A percentile compares a stretch with the other conserved stretches of the same genome.
These are phyloP conservation scores for Aaosphaeria pasadenensis DNA, from an alignment of 2,329 filamentous ascomycete species.

Conservation along the genomic window DNA sequence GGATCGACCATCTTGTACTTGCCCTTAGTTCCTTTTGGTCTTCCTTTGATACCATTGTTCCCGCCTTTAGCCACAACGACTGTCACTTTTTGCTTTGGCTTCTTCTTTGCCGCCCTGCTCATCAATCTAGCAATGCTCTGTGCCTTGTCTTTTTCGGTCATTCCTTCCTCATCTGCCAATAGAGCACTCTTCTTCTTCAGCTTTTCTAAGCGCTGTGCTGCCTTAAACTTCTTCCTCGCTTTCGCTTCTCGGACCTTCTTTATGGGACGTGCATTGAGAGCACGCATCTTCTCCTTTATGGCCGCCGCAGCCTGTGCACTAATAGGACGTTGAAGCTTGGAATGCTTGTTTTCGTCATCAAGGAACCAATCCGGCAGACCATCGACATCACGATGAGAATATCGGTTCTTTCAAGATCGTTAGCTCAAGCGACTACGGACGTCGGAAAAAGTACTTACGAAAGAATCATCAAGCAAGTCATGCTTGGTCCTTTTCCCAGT, in stretches of 20 bases:
- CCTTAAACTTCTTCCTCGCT: slow-evolving; percentile 95
- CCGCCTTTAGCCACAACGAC: slow-evolving; percentile 83
- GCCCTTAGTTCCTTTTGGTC: slow-evolving; percentile 89
- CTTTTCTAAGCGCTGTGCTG: slow-evolving; percentile 87
- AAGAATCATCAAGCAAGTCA: slow-evolving; percentile 84
- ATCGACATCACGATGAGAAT: slow-evolving; percentile 84
- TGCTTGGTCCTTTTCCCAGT: slow-evolving; percentile 76
- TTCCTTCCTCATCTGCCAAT: slow-evolving; percentile 80
- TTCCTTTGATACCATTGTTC: slow-evolving; percentile 81
- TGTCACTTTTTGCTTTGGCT: slow-evolving; percentile 77
- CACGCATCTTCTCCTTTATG: slow-evolving; percentile 91
- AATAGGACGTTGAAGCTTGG: slow-evolving; percentile 82
- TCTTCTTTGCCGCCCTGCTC: slow-evolving; percentile 78
- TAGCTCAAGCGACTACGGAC: no score
- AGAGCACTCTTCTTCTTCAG: slow-evolving; percentile 95
- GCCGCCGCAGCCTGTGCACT: slow-evolving; percentile 84
- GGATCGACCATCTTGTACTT: slow-evolving; percentile 97
- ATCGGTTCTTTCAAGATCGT: slow-evolving; percentile 60
- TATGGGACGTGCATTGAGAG: slow-evolving; percentile 92
- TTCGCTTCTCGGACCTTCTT: slow-evolving; percentile 98
- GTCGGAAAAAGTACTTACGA: slow-evolving; percentile 36
- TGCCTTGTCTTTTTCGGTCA: slow-evolving; percentile 96
- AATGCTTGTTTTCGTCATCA: slow-evolving; percentile 84
- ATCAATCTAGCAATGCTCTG: slow-evolving; percentile 78
- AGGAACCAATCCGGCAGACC: slow-evolving; percentile 97